These are phyloP conservation scores for Zygoascus biomembranicola DNA, from an alignment of 805 yeast species.

Conservation along the genomic window DNA sequence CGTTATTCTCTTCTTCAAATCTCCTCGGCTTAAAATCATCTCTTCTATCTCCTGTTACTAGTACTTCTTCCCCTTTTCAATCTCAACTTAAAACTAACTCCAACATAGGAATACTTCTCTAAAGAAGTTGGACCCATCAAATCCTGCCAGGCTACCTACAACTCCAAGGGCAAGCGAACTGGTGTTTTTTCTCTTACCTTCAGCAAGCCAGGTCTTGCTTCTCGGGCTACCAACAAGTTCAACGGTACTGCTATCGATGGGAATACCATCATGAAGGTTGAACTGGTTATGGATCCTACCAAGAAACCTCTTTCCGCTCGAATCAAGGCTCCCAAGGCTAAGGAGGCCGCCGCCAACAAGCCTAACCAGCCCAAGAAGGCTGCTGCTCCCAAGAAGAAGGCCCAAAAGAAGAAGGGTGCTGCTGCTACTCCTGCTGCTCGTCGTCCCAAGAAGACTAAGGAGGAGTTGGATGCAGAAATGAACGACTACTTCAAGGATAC, in stretches of 20 bases:
- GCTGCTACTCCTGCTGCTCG: conserved; percentile 23
- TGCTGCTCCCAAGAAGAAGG: conserved; percentile 13
- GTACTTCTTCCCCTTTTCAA: not conserved
- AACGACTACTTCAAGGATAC: conserved; percentile 65
- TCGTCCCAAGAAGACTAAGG: conserved; percentile 67
- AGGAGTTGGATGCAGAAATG: conserved; percentile 97
- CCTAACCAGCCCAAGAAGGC: not conserved
- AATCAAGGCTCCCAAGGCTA: conserved; percentile 33
- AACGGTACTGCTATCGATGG: conserved; percentile 96
- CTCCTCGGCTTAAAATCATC: too few relatives aligned
- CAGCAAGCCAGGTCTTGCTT: conserved; percentile 59
- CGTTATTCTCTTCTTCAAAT: too few relatives aligned
- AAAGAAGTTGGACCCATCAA: conserved; percentile 80
- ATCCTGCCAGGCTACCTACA: conserved; percentile 65
- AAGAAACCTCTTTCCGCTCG: conserved; percentile 60
- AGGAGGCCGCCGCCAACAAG: conserved; percentile 8
- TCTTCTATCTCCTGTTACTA: too few relatives aligned
- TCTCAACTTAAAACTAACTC: not conserved
- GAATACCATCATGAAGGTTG: conserved; percentile 62
- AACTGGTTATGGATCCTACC: conserved; percentile 78
- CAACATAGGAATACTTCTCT: conserved; percentile 72
- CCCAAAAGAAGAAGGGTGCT: conserved; percentile 18
- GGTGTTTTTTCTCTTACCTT: conserved; percentile 89
- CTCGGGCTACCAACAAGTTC: conserved; percentile 70
- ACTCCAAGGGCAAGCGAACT: conserved; percentile 79